A percentile compares a stretch with the other conserved stretches of the same genome.
Conservation (phyloP, 1,284 basidiomycete genomes). For the Pseudomicrostroma phylloplanum region DNA sequence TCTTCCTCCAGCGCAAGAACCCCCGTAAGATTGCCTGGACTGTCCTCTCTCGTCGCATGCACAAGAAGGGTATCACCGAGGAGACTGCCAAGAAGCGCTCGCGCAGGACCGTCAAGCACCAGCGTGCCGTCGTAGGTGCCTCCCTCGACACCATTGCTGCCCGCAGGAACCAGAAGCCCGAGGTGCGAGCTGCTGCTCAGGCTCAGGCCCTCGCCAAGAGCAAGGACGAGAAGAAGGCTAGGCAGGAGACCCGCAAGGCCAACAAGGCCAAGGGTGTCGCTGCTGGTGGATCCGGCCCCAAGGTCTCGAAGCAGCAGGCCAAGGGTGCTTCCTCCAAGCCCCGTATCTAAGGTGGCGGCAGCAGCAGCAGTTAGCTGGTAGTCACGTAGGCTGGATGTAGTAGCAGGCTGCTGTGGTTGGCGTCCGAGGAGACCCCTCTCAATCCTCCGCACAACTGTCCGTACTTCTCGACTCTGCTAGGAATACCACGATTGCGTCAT, state of each 20-base stretch:
- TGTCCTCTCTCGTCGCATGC: constrained; percentile 90
- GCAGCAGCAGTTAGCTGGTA: not conserved
- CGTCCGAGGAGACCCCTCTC: no score
- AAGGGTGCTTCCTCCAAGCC: constrained; percentile 58
- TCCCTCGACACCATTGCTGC: constrained; percentile 85
- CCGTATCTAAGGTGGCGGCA: constrained; percentile 26
- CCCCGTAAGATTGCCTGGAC: constrained; percentile 99
- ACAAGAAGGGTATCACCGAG: constrained; percentile 99
- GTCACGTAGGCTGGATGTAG: not conserved
- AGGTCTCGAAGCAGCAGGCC: constrained; percentile 90
- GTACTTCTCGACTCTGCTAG: no score
- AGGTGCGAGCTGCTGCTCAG: constrained; percentile 74
- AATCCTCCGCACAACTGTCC: no score
- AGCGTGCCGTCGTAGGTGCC: constrained; percentile 96
- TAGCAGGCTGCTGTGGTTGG: no score
- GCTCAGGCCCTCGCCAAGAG: constrained; percentile 88
- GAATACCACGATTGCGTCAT: no score
- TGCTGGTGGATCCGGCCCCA: constrained; percentile 59
- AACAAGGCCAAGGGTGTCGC: constrained; percentile 59
- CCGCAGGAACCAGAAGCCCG: constrained; percentile 68
- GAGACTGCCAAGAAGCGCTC: constrained; percentile 98
- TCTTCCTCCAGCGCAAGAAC: constrained; percentile 99
- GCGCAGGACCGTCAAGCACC: constrained; percentile 92
- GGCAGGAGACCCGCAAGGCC: constrained; percentile 42
- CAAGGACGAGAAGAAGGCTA: constrained; percentile 75